Conservation (phyloP, 306 rosid species). For the Cucurbita argyrosperma region DNA sequence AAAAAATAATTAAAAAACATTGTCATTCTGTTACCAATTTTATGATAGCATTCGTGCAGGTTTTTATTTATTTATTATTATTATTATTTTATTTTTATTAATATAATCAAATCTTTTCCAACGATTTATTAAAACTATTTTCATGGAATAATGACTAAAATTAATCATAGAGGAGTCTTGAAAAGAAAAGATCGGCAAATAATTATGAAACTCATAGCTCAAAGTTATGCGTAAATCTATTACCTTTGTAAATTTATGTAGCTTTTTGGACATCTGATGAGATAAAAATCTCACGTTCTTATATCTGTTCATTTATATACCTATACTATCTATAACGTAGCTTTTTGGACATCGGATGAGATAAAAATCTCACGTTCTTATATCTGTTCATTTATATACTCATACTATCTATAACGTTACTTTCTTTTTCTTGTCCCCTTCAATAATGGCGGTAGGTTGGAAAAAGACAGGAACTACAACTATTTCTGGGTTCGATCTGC, state of each 20-base stretch:
- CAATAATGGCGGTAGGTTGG: constrained; percentile 37
- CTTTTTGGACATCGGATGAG: not conserved
- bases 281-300: not conserved
- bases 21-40: too few species aligned
- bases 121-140: not conserved
- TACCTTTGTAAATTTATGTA: too few species aligned
- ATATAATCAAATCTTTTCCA: too few species aligned
- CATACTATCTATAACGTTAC: not conserved
- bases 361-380: not conserved
- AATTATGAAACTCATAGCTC: too few species aligned
- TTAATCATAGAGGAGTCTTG: too few species aligned
- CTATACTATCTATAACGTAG: not conserved
- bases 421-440: constrained; percentile 2
- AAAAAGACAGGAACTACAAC: constrained; percentile 53
- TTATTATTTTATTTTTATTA: too few species aligned
- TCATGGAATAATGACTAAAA: not conserved
- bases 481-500: constrained; percentile 56
- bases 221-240: not conserved
- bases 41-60: too few species aligned
- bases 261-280: not conserved
- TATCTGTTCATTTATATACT: not conserved
- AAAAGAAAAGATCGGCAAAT: too few species aligned
- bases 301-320: not conserved
- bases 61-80: too few species aligned
- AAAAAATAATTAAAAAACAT: too few species aligned